Percentiles rank a stretch among this genome's conserved stretches.
Evolutionary conservation across 2,329 filamentous ascomycete genomes (phyloP).

Genomic region (Graphiopsis chlorocephala): DNA sequence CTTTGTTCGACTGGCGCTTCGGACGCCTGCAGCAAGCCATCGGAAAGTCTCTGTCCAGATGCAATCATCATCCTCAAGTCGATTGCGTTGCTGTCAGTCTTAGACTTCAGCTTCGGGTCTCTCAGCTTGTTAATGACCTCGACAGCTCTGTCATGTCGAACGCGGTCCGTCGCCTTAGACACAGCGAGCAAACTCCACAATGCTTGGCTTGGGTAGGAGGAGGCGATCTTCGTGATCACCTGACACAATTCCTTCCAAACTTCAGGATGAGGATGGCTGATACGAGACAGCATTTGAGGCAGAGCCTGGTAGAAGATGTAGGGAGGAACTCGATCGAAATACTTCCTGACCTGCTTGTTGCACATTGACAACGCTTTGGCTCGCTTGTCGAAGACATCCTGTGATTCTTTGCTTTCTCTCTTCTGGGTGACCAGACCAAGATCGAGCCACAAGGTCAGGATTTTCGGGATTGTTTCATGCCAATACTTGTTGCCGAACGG

Average conservation of each 20-base stretch:
- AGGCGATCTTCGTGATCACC: slow-evolving; percentile 84
- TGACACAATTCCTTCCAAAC: slow-evolving; percentile 74
- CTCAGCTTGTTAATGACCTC: slow-evolving; percentile 37
- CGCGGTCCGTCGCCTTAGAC: slow-evolving; percentile 72
- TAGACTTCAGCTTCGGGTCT: slow-evolving; percentile 56
- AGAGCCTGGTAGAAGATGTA: slow-evolving; percentile 81
- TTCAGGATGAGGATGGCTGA: slow-evolving; percentile 76
- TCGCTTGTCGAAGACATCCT: slow-evolving; percentile 37
- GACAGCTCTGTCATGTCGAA: slow-evolving; percentile 58
- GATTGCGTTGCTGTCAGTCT: slow-evolving; percentile 49
- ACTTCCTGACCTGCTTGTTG: slow-evolving; percentile 75
- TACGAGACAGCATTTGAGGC: slow-evolving; percentile 92
- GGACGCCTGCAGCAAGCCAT: slow-evolving; percentile 77
- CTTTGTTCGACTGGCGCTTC: slow-evolving; percentile 73
- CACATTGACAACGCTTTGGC: slow-evolving; percentile 66
- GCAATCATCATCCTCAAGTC: slow-evolving; percentile 71
- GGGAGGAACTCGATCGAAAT: slow-evolving; percentile 67
- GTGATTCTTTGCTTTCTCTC: slow-evolving; percentile 17
- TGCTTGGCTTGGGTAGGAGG: slow-evolving; percentile 83
- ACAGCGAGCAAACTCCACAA: slow-evolving; percentile 89
- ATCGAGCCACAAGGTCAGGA: slow-evolving; percentile 92
- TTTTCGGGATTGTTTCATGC: slow-evolving; percentile 87
- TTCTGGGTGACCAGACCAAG: slow-evolving; percentile 68
- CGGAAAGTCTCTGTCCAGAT: slow-evolving; percentile 77
- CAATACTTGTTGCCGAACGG: slow-evolving; percentile 91